Evolutionary conservation across 2,329 filamentous ascomycete species (phyloP).

Genomic region (Ophiostoma sp.): DNA sequence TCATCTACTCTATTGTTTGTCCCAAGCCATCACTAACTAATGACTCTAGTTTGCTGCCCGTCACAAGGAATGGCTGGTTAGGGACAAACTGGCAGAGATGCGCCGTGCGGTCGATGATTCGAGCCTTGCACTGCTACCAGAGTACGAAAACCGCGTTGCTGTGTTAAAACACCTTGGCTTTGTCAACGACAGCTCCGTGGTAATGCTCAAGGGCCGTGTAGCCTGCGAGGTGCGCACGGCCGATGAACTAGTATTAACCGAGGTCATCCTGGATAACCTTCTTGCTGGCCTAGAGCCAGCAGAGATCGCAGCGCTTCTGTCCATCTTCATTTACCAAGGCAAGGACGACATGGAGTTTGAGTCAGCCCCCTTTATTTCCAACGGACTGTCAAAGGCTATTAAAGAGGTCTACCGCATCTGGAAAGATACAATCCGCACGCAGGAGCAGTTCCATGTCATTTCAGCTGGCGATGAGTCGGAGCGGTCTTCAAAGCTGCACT

Average conservation of each 20-base stretch:
- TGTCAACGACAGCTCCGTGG: constrained; percentile 78
- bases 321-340: constrained; percentile 95
- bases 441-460: constrained; percentile 88
- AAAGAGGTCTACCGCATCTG: constrained; percentile 83
- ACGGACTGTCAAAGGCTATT: constrained; percentile 73
- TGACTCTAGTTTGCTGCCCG: constrained; percentile 61
- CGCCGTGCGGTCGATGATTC: constrained; percentile 90
- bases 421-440: constrained; percentile 85
- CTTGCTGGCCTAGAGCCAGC: constrained; percentile 92
- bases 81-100: constrained; percentile 83
- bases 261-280: constrained; percentile 93
- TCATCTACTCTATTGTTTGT: background rate
- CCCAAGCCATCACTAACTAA: background rate
- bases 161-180: constrained; percentile 90
- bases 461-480: constrained; percentile 84
- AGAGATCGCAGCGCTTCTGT: constrained; percentile 90
- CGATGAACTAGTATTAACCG: constrained; percentile 91
- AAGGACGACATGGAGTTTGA: constrained; percentile 60
- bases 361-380: constrained; percentile 70
- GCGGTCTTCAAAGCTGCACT: constrained; percentile 78
- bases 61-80: constrained; percentile 93
- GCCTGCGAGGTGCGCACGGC: constrained; percentile 97
- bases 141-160: constrained; percentile 91
- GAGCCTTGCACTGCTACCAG: constrained; percentile 88
- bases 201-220: constrained; percentile 95